Base-by-base conservation (phyloP, 148 eudicot genomes). In the Rhododendron henanense region DNA sequence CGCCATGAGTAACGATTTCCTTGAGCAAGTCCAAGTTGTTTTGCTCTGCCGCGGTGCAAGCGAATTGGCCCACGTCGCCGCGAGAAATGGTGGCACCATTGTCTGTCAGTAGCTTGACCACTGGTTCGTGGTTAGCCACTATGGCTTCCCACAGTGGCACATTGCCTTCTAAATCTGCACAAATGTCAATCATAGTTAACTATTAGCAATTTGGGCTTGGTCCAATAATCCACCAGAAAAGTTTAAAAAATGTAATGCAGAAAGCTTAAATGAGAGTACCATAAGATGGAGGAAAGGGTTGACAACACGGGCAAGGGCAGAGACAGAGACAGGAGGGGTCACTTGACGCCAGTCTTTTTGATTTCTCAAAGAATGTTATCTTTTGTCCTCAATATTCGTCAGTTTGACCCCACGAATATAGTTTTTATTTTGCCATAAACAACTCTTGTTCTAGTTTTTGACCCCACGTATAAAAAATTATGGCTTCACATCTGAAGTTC, bases 101-200 rank as follows among this genome's bases (percentile, higher is more conserved):
- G 2, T 92, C 90, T 82, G 63, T 61, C 21, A 95, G 90, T 50
- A 93, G 78, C 84, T 89, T 92, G 53, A 86, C 89, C 4, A 92
- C 89, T 18, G 85, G 37, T 47, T 88, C 93, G 35, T 95, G 95
- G 48, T 87, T 88, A 4, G 87, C 92, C 76, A 85, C 79, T 55
- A 94, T 95, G 74, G 98, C 98, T 83, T 95, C 97, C 98, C 98
- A 95, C 48, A 95, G 82, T 79, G 98, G 97, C 16, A 93, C 91
- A 86, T 88, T 93, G 79, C 97, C 98, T 86, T 92, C 94, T 84
- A 88, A 84, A 91, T 96, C 98, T 96, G 91, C 48, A 89, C 6
- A 78, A 11, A 57, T 77, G n/a, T 73, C 33, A 71, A 84, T 19
- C 76, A 45, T 41, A 71, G 76, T 31, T 31, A 15, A 14, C 39